Evolutionary conservation across 176 grass and related monocot genomes (phyloP), one percentile per base, ranked within the genome.

Genomic region (Juncus effusus): DNA sequence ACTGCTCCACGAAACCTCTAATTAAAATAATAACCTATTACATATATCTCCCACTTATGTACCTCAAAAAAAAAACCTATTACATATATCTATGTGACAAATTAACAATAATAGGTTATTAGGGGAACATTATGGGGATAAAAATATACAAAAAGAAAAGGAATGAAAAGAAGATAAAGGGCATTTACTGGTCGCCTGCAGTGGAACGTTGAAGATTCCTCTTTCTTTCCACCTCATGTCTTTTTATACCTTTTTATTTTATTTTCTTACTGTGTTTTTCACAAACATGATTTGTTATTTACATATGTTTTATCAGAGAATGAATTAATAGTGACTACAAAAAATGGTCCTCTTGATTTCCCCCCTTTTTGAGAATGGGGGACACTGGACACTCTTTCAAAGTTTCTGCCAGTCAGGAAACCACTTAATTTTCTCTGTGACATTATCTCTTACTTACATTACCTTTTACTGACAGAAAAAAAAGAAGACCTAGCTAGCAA

Each of bases 121-220:
- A 9, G 44, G 9, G 9, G 44, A 47, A 47, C 9, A 47, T 47
- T 47, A 47, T 47, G 44, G 35, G 14, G 58, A 36, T 10, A 72
- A 72, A 72, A 72, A 9, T 10, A 61, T 38, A 47, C 68, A 14
- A 72, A 72, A 28, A 28, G 19, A 28, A 45, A 72, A 28, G 55
- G 53, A 72, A 72, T 72, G 54, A 72, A 72, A 72, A 72, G 69
- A 72, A 72, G 69, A 72, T 53, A 72, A 60, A 60, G 68, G 53
- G 4, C 13, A 6, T 47, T 47, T 47, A 47, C 44, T 47, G 44
- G 19, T 28, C 19, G 1, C 8, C 7, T 38, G 6, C 36, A 56
- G 35, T 56, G 66, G 51, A 41, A 70, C n/a, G 3, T 2, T 56
- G 36, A 70, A 56, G 66, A 56, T 16, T 56, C 51, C 51, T 15